Conservation (phyloP, 805 yeast species). For the Teunomyces gatunensis region DNA sequence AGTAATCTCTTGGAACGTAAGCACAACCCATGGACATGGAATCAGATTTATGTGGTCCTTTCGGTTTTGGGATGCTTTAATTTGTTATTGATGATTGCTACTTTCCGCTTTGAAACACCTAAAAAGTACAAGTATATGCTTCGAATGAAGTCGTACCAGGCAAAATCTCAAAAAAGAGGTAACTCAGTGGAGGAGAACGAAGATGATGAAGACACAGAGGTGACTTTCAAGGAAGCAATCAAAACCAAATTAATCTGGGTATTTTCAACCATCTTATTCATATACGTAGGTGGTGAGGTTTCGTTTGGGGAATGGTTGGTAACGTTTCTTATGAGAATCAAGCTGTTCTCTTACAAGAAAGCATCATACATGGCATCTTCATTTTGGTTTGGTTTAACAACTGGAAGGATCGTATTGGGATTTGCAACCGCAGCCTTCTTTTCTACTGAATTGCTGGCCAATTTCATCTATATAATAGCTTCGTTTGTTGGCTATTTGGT, state of each 20-base stretch:
- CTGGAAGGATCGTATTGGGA: conserved; percentile 49
- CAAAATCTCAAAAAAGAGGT: conserved; percentile 15
- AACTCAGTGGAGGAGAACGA: conserved; percentile 6
- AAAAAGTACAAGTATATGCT: conserved; percentile 38
- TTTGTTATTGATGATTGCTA: conserved; percentile 19
- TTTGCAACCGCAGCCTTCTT: conserved; percentile 52
- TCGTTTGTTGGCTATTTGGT: conserved; percentile 27
- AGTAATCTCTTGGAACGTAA: conserved; percentile 39
- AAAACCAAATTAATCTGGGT: conserved; percentile 37
- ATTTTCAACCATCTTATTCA: conserved; percentile 41
- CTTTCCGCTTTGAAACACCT: conserved; percentile 44
- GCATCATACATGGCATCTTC: conserved; percentile 49
- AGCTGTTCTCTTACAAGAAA: conserved; percentile 29
- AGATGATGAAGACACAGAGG: conserved; percentile 6
- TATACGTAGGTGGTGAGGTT: conserved; percentile 52
- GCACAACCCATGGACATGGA: conserved; percentile 45
- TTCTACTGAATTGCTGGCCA: conserved; percentile 45
- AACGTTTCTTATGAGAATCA: conserved; percentile 44
- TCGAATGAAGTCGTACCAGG: conserved; percentile 35
- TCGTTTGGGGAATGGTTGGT: conserved; percentile 55
- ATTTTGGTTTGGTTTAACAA: conserved; percentile 52
- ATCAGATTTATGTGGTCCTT: conserved; percentile 42
- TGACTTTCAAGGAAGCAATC: conserved; percentile 30
- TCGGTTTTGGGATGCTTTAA: conserved; percentile 22
- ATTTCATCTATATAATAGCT: conserved; percentile 34